Conservation (phyloP, 768 basidiomycete species). For the Ephemerocybe angulata region DNA sequence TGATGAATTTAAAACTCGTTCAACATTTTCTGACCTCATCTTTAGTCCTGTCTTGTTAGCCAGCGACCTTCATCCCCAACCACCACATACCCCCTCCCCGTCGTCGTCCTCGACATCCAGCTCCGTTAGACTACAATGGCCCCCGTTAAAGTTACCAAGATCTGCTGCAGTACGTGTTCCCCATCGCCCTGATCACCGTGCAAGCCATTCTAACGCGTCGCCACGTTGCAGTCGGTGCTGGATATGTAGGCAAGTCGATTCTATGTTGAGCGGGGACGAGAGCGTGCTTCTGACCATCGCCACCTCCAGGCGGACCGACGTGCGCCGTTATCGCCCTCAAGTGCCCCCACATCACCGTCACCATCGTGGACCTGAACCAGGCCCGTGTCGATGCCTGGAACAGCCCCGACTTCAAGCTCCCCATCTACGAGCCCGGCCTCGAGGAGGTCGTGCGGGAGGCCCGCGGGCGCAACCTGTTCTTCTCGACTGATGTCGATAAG, state of each 20-base stretch:
- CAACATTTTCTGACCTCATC: conserved; percentile 3
- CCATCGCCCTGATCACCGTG: background rate
- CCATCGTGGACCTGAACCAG: conserved; percentile 97
- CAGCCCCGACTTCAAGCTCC: conserved; percentile 73
- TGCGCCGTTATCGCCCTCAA: conserved; percentile 93
- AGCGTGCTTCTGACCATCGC: background rate
- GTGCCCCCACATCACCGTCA: conserved; percentile 90
- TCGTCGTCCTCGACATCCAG: background rate
- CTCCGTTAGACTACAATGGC: conserved; percentile 34
- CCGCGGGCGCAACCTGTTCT: conserved; percentile 94
- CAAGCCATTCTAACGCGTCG: conserved; percentile 7
- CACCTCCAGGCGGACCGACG: conserved; percentile 79
- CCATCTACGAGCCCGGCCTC: conserved; percentile 97
- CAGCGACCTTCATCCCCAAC: background rate
- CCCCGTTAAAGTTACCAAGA: conserved; percentile 65
- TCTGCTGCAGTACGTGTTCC: conserved; percentile 78
- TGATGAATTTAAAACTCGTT: background rate
- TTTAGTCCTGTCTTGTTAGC: conserved; percentile 9
- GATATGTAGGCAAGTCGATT: conserved; percentile 80
- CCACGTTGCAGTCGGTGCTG: conserved; percentile 65
- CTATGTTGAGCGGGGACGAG: background rate
- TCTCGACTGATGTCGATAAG: conserved; percentile 92
- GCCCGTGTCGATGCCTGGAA: conserved; percentile 97
- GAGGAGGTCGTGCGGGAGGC: conserved; percentile 84
- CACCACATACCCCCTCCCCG: background rate